Evolutionary conservation across 257 asterid species (phyloP).

Genomic region (Solanum paucissectum): DNA sequence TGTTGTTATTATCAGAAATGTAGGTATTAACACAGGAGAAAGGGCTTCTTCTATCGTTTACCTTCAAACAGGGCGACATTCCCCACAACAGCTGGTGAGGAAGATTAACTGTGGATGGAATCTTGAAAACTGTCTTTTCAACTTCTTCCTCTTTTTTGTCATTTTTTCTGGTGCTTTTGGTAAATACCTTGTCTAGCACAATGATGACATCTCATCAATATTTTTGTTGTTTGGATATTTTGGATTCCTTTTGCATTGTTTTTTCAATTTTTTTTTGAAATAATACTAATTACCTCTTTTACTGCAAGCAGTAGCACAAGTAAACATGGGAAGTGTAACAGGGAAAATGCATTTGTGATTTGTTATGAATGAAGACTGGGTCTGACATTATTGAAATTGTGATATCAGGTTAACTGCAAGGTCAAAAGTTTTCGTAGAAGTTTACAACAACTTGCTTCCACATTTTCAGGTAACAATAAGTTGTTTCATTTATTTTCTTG

Average conservation of each 20-base stretch:
- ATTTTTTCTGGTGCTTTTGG: not conserved
- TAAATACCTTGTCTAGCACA: not conserved
- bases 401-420: slow-evolving; percentile 53
- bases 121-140: not conserved
- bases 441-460: slow-evolving; percentile 47
- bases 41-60: not conserved
- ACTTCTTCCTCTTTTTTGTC: not conserved
- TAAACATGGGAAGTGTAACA: not conserved
- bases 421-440: slow-evolving; percentile 42
- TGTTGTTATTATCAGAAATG: not conserved
- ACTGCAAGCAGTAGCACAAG: not conserved
- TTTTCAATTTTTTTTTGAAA: not conserved
- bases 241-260: not conserved
- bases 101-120: not conserved
- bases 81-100: not conserved
- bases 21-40: not conserved
- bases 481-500: not conserved
- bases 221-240: not conserved
- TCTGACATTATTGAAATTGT: slow-evolving; percentile 2
- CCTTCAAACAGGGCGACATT: not conserved
- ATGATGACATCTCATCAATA: not conserved
- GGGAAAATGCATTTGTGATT: not conserved
- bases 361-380: not conserved
- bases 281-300: not conserved
- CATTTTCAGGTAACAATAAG: slow-evolving; percentile 54